phyloP scores from a whole-genome alignment of 805 yeast species.

The Kluyveromyces aestuarii region DNA sequence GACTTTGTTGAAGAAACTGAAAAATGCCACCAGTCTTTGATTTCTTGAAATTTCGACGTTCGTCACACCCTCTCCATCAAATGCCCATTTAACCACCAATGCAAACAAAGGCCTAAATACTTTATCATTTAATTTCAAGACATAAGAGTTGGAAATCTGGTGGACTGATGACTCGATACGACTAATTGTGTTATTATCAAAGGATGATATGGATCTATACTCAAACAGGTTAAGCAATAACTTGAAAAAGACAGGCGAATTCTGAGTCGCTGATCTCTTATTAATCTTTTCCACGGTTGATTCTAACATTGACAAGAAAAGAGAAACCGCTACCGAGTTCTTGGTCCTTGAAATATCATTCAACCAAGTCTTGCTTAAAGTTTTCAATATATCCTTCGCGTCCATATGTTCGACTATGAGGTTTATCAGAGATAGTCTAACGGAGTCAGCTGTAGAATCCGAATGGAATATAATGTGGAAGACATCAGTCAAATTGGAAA shows the following conservation, averaged over 20 bases:
- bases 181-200: slow-evolving; percentile 65
- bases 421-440: slow-evolving; percentile 55
- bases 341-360: slow-evolving; percentile 29
- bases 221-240: slow-evolving; percentile 67
- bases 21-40: slow-evolving; percentile 63
- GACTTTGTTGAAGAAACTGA: slow-evolving; percentile 75
- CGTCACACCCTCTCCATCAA: slow-evolving; percentile 66
- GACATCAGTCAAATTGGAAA: slow-evolving; percentile 56
- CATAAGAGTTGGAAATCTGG: slow-evolving; percentile 62
- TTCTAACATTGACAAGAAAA: slow-evolving; percentile 62
- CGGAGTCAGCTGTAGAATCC: slow-evolving; percentile 45
- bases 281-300: slow-evolving; percentile 55
- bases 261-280: slow-evolving; percentile 66
- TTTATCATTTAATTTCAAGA: slow-evolving; percentile 88
- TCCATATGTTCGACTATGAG: slow-evolving; percentile 61
- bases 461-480: slow-evolving; percentile 50
- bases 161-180: slow-evolving; percentile 74
- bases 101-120: slow-evolving; percentile 89
- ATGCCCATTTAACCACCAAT: slow-evolving; percentile 82
- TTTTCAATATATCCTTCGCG: slow-evolving; percentile 47
- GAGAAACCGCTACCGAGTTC: slow-evolving; percentile 46
- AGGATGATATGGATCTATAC: slow-evolving; percentile 47
- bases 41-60: slow-evolving; percentile 37
- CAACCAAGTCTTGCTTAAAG: slow-evolving; percentile 58
- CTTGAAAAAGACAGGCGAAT: slow-evolving; percentile 57